Percentiles rank a stretch among this genome's conserved stretches.
These are phyloP conservation scores for Exophiala bonariae DNA, from an alignment of 2,329 filamentous ascomycete genomes.

Conservation along the genomic window DNA sequence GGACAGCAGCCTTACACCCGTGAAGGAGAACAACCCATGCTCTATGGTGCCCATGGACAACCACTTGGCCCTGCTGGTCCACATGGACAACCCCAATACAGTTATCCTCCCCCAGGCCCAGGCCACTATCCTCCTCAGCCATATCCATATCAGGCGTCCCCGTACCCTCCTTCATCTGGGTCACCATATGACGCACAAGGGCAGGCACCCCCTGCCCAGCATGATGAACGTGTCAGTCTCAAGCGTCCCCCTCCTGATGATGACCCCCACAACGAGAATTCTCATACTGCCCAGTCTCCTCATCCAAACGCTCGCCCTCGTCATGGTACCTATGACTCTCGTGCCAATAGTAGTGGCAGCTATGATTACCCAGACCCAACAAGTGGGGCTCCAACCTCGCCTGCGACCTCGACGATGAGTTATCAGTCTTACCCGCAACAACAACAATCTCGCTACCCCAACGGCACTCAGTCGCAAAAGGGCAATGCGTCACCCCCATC, in stretches of 20 bases:
- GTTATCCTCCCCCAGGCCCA: slow-evolving; percentile 40
- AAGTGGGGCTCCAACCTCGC: slow-evolving; percentile 48
- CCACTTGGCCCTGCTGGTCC: slow-evolving; percentile 42
- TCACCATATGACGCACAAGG: slow-evolving; percentile 34
- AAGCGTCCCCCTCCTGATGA: slow-evolving; percentile 31
- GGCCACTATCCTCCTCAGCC: slow-evolving; percentile 29
- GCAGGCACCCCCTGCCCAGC: slow-evolving; percentile 35
- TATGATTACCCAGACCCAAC: slow-evolving; percentile 50
- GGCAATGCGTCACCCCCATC: slow-evolving; percentile 26
- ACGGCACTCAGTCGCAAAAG: slow-evolving; percentile 25
- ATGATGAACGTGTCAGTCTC: slow-evolving; percentile 49
- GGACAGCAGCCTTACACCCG: slow-evolving; percentile 30
- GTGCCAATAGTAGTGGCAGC: slow-evolving; percentile 33
- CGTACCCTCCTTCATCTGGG: slow-evolving; percentile 17
- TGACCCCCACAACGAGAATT: slow-evolving; percentile 30
- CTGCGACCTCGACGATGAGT: slow-evolving; percentile 42
- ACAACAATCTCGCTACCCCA: slow-evolving; percentile 38
- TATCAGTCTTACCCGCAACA: slow-evolving; percentile 43
- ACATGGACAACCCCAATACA: slow-evolving; percentile 30
- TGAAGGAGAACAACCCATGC: slow-evolving; percentile 31
- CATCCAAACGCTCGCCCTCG: slow-evolving; percentile 38
- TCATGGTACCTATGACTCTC: slow-evolving; percentile 41
- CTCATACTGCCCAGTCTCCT: slow-evolving; percentile 33
- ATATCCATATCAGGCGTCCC: slow-evolving; percentile 9
- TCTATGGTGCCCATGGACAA: slow-evolving; percentile 53